Base-by-base conservation (phyloP, 139 green algal genomes). In the Picochlorum sp. region DNA sequence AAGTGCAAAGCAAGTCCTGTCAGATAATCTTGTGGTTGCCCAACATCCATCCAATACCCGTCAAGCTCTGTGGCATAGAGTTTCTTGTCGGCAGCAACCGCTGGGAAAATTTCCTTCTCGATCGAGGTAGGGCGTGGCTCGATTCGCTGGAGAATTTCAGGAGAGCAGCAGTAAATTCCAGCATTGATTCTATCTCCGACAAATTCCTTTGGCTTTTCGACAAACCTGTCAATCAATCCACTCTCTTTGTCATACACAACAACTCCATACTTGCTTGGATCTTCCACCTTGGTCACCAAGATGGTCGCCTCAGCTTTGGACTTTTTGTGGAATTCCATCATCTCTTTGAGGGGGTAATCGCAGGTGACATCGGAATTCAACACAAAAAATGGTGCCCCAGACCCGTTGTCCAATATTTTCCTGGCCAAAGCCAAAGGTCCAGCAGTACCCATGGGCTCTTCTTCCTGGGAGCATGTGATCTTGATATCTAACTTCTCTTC, bases 171-270 rank as follows among this genome's bases (percentile, higher is more conserved):
- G 78, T 98, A 98, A 73, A 98, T 98, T 57, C 92, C 92, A 0
- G 92, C 92, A 66, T 98, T 98, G 81, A 98, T 98, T 77, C 95
- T 96, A 80, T 98, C 94, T n/a, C 92, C 93, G 28, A 97, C 91
- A 87, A 98, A 98, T 32, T 87, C 81, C 84, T 92, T 90, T 30
- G 88, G 88, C 80, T 95, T 94, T 76, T 95, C 88, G 61, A 97
- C 91, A 82, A 98, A 98, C 15, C 86, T 82, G 58, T 97, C 74
- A 56, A 98, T 84, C 34, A 85, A 78, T 57, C 82, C 81, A 18
- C 23, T 32, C 3, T 77, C 10, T 4, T 87, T 85, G 65, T 97
- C 83, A 68, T 88, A 89, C 11, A 98, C 90, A 14, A 98, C 86
- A 30, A 98, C 92, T 26, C 92, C 92, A 56, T 98, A 98, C 80